Conservation (phyloP, 768 basidiomycete genomes). For the Kockovaella imperatae region DNA sequence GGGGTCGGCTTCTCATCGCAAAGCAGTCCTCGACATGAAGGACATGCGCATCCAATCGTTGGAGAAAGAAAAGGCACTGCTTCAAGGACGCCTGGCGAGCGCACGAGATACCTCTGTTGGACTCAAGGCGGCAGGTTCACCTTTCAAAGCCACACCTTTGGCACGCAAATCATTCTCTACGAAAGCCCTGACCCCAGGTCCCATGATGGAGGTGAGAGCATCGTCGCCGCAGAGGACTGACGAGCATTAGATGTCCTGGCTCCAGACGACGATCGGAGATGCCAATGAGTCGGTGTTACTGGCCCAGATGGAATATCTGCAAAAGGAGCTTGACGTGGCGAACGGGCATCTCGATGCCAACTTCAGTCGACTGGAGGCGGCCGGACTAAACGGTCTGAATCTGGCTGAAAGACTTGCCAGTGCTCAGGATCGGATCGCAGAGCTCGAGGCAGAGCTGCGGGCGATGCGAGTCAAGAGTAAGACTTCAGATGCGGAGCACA, state of each 20-base stretch:
- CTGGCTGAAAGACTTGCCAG: constrained; percentile 36
- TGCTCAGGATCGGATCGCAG: constrained; percentile 25
- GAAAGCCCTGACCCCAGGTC: constrained; percentile 37
- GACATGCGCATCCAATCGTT: constrained; percentile 31
- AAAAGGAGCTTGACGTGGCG: constrained; percentile 29
- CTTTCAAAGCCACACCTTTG: constrained; percentile 27
- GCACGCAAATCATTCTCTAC: constrained; percentile 24
- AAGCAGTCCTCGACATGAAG: constrained; percentile 22
- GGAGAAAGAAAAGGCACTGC: constrained; percentile 35
- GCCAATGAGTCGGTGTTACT: constrained; percentile 27
- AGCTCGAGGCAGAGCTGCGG: constrained; percentile 34
- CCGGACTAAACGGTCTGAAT: constrained; percentile 27
- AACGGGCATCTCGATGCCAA: constrained; percentile 39
- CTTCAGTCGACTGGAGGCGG: constrained; percentile 40
- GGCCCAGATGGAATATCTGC: constrained; percentile 34
- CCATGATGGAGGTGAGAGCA: constrained; percentile 30
- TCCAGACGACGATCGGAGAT: constrained; percentile 31
- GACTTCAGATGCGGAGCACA: constrained; percentile 10
- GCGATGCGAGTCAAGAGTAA: constrained; percentile 10
- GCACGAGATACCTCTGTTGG: background rate
- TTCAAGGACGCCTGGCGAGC: constrained; percentile 21
- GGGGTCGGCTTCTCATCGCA: constrained; percentile 20
- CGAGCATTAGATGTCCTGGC: constrained; percentile 32
- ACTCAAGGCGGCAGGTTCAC: constrained; percentile 21
- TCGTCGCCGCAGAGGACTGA: background rate